Conservation (phyloP, 2,329 filamentous ascomycete genomes). For the Xylaria hypoxylon region DNA sequence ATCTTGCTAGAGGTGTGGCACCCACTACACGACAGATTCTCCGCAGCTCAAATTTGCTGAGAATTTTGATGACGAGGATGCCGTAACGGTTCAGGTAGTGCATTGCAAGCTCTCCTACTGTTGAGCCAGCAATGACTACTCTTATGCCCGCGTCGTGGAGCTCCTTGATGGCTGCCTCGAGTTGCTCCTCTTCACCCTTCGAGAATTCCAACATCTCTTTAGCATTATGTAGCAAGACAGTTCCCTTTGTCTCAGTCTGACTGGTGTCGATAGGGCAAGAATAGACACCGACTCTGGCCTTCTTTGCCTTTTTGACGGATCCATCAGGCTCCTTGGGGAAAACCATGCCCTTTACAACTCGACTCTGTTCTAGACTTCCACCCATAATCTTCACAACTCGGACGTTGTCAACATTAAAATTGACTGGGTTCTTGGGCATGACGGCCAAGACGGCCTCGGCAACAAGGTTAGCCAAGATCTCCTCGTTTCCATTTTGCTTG, state of each 20-base stretch:
- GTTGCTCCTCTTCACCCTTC: conserved; percentile 92
- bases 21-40: conserved; percentile 95
- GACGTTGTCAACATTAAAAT: conserved; percentile 99
- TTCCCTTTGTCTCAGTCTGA: conserved; percentile 99
- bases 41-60: conserved; percentile 97
- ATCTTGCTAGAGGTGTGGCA: conserved; percentile 92
- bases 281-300: conserved; percentile 96
- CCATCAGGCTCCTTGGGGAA: conserved; percentile 97
- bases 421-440: conserved; percentile 91
- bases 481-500: conserved; percentile 95
- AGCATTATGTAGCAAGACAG: conserved; percentile 94
- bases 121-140: conserved; percentile 90
- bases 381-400: conserved; percentile 99
- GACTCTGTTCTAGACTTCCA: conserved; percentile 91
- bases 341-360: conserved; percentile 97
- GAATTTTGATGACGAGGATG: conserved; percentile 94
- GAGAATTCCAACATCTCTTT: conserved; percentile 99
- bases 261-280: conserved; percentile 95
- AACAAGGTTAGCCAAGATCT: conserved; percentile 86
- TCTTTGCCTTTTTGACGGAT: conserved; percentile 86
- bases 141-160: conserved; percentile 92
- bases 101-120: conserved; percentile 93
- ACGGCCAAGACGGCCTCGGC: conserved; percentile 87
- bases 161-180: conserved; percentile 93
- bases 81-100: conserved; percentile 98